Evolutionary conservation across 768 basidiomycete genomes (phyloP).

Genomic region (Tulasnella sp.): DNA sequence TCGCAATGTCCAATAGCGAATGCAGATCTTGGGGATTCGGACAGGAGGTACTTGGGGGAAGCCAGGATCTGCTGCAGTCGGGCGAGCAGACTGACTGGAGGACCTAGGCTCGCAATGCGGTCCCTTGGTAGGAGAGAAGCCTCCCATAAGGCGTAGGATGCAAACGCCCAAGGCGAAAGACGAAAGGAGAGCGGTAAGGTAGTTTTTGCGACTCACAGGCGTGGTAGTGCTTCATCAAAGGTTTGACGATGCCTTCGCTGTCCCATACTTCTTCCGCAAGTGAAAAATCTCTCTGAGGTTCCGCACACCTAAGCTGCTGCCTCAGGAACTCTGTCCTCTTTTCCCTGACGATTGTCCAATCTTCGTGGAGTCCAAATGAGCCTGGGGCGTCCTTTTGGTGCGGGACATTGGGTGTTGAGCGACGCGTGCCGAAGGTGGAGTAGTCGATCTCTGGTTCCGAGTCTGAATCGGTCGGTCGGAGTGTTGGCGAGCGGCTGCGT

Average conservation of each 20-base stretch:
- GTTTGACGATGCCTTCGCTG: conserved; percentile 21
- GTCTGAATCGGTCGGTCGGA: not conserved
- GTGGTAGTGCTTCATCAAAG: conserved; percentile 15
- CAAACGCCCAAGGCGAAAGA: not conserved
- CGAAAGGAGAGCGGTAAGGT: not conserved
- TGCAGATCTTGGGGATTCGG: not conserved
- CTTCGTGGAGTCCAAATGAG: conserved; percentile 18
- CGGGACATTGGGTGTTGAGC: not conserved
- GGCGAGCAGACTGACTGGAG: conserved; percentile 5
- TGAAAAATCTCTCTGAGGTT: not conserved
- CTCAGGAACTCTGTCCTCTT: not conserved
- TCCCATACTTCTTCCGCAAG: not conserved
- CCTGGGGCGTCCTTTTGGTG: not conserved
- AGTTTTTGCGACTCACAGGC: not conserved
- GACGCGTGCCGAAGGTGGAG: conserved; percentile 20
- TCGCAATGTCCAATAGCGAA: not conserved
- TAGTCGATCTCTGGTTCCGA: conserved; percentile 25
- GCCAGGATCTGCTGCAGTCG: not conserved
- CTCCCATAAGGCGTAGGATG: not conserved
- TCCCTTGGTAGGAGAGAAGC: not conserved
- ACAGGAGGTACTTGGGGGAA: not conserved
- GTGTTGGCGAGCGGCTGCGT: conserved; percentile 5
- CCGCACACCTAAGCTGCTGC: not conserved
- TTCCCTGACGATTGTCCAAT: conserved; percentile 1
- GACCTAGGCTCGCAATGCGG: not conserved